These are phyloP conservation scores for Lithospermum erythrorhizon DNA, from an alignment of 257 asterid species.

Conservation along the genomic window DNA sequence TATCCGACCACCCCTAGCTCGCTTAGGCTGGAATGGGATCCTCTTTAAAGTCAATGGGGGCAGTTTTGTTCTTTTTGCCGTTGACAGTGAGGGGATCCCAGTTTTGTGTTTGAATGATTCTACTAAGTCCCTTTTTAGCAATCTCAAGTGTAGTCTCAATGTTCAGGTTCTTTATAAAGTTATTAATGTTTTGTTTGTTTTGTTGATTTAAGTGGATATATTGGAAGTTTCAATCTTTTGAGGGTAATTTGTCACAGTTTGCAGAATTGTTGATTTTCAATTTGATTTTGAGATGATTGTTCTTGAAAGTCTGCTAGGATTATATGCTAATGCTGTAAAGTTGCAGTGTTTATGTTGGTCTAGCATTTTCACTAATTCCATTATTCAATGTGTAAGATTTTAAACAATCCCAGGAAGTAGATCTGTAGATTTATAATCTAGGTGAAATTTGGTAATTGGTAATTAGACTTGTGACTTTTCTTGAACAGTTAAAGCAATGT, in stretches of 20 bases:
- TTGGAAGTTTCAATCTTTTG: neutral
- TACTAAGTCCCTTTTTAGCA: no score
- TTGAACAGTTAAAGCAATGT: slow-evolving; percentile 54
- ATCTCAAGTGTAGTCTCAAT: no score
- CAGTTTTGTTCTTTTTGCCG: no score
- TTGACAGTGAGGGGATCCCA: no score
- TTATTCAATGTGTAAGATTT: neutral
- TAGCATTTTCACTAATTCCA: neutral
- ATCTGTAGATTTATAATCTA: neutral
- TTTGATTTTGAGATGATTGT: neutral
- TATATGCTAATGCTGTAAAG: neutral
- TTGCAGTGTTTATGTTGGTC: neutral
- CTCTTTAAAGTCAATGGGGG: no score
- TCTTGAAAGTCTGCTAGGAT: neutral
- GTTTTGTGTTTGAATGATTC: no score
- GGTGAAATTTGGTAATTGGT: neutral
- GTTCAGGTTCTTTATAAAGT: no score
- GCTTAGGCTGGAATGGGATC: no score
- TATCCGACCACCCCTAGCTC: no score
- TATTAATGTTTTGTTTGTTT: no score
- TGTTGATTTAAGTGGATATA: no score
- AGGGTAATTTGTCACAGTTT: neutral
- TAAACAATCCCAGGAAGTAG: neutral
- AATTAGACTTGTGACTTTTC: slow-evolving; percentile 12
- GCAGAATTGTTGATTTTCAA: neutral